Conservation (phyloP, 169 alveolate genomes). For the Plasmodium vivax region DNA sequence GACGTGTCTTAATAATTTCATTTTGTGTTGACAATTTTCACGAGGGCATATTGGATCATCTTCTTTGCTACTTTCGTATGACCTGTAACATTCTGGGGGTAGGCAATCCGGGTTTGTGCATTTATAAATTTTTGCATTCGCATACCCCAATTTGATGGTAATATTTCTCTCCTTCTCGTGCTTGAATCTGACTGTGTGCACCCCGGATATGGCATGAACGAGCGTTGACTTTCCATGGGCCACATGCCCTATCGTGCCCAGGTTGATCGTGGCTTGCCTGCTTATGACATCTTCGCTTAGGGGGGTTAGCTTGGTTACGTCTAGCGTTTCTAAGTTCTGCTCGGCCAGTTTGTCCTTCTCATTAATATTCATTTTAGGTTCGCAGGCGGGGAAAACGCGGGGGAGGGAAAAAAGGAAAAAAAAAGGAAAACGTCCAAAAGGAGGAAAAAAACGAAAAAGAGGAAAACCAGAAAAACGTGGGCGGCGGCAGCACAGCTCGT, state of each 20-base stretch:
- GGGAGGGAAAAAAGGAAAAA: not conserved
- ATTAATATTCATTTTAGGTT: constrained; percentile 58
- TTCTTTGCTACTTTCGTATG: constrained; percentile 92
- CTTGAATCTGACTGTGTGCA: constrained; percentile 95
- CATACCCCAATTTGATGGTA: constrained; percentile 99
- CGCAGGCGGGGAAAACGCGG: not conserved
- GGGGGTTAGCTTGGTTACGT: constrained; percentile 94
- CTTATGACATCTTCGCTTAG: constrained; percentile 98
- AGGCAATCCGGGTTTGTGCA: constrained; percentile 97
- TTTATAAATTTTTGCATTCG: constrained; percentile 98
- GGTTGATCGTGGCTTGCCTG: constrained; percentile 98
- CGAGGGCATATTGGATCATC: constrained; percentile 94
- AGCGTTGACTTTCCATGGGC: constrained; percentile 99
- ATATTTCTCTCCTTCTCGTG: constrained; percentile 97
- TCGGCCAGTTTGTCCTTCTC: constrained; percentile 77
- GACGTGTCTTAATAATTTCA: constrained; percentile 93
- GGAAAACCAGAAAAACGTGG: not conserved
- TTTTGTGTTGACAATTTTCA: constrained; percentile 88
- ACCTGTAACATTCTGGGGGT: constrained; percentile 95
- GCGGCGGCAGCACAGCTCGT: not conserved
- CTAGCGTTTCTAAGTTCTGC: constrained; percentile 88
- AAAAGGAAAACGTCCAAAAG: not conserved
- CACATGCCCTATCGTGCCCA: constrained; percentile 99
- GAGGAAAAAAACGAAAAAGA: not conserved
- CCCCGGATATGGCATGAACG: constrained; percentile 98